Base-by-base conservation (phyloP, 164 flowering plant genomes). In the Vitis amurensis region DNA sequence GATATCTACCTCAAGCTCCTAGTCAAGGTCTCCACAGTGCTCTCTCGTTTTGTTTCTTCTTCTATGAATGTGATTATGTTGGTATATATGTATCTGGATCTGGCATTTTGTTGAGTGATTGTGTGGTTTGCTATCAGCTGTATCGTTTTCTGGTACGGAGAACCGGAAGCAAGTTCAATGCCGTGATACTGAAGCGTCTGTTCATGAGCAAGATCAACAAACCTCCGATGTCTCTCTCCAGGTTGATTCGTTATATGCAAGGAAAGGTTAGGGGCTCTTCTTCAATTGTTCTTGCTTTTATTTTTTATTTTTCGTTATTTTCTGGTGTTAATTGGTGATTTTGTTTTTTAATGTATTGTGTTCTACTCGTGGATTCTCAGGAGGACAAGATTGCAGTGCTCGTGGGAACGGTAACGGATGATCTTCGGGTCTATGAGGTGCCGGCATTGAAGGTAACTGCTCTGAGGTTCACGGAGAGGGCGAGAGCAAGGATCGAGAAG, bases 151-250 rank as follows among this genome's bases (percentile, higher is more conserved):
- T 84, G 16, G 87, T 80, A 1, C 69, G 87, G 73, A 84, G 87
- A 57, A 82, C 87, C 3, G 85, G 72, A 4, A 84, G 87, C 79
- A 84, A 80, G 63, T 84, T 84, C 83, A 84, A 79, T 68, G 79
- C 80, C 0, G 88, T 84, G 70, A 74, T 84, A n/a, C 58, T 84
- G 63, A 84, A 84, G 83, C 74, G 88, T 31, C 65, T 84, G 62
- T 84, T 84, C 70, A 84, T 84, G 88, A 82, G 86, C 77, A 84
- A 82, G 69, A 73, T 70, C 51, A 84, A 84, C 80, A 80, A 77
- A 76, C 62, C 88, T 2, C 84, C 88, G 5, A 72, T 84, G 3
- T 84, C 88, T 13, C 86, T 82, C 8, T 82, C 86, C 13, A 81
- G 85, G 73, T 74, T 84, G 63, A 69, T 77, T 44, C 44, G 59